Evolutionary conservation across 1,284 basidiomycete species (phyloP), one percentile per base, ranked within the genome.

Genomic region (Quambalaria eucalypti): DNA sequence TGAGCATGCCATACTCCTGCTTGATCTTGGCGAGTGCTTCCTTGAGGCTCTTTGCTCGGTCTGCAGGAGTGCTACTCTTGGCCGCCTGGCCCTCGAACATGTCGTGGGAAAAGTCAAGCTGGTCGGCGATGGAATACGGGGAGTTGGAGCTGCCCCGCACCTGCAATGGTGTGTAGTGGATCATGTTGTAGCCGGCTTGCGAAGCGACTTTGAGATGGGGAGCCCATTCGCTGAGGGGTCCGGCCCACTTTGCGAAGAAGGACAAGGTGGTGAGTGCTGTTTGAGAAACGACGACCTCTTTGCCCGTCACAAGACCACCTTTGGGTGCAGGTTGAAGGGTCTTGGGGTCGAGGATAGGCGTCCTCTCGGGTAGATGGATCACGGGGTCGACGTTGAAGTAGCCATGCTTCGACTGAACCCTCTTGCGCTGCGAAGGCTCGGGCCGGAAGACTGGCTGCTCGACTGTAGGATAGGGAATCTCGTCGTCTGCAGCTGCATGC

Each of bases 241-340:
- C 69, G n/a, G 69, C 69, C 69, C 69, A 71, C 52, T 71, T 71
- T 28, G 69, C 60, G 55, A 71, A 59, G 52, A 71, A 66, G 28
- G 64, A 64, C 52, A 68, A 68, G 25, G 69, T 52, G 9, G 68
- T 66, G 28, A 71, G 62, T 23, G 52, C 69, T 50, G 70, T 68
- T 39, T 69, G 68, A 2, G 57, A 42, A 16, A 70, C 52, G 50
- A 57, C 56, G 28, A 59, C 58, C 19, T 48, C 38, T 52, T 55
- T 51, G 25, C 56, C 62, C 2, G 14, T 25, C 2, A 56, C 39
- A 16, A 23, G 28, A n/a, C 69, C 69, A 16, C 66, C 65, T 23
- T 68, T 39, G 12, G 28, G 25, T 2, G 21, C 28, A 1, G 52
- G 52, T 29, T 50, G 39, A 4, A 40, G 23, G 12, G 61, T 56